A percentile compares a stretch with the other conserved stretches of the same genome.
Conservation (phyloP, 768 basidiomycete genomes). For the Lentinula lateritia region DNA sequence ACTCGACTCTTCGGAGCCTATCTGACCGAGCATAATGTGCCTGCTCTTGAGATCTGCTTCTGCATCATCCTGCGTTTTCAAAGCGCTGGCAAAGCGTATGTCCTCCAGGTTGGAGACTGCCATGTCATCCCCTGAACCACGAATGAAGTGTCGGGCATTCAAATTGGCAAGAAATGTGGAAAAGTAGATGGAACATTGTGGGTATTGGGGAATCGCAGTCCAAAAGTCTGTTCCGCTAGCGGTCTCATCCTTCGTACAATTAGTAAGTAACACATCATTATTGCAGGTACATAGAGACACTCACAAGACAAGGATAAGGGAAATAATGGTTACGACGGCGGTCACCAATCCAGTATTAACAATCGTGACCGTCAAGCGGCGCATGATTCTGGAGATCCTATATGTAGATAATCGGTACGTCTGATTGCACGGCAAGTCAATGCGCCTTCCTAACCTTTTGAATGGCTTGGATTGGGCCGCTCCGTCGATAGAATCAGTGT, state of each 20-base stretch:
- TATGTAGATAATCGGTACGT: not conserved
- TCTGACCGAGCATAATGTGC: not conserved
- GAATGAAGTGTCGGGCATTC: slow-evolving; percentile 10
- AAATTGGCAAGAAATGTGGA: slow-evolving; percentile 12
- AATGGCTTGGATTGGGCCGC: not conserved
- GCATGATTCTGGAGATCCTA: slow-evolving; percentile 10
- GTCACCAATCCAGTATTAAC: slow-evolving; percentile 12
- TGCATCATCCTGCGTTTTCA: not conserved
- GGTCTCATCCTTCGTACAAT: slow-evolving; percentile 8
- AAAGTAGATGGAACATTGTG: slow-evolving; percentile 13
- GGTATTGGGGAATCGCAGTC: slow-evolving; percentile 12
- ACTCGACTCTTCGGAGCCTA: not conserved
- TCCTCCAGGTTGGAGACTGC: slow-evolving; percentile 11
- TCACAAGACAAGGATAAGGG: slow-evolving; percentile 11
- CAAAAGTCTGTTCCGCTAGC: slow-evolving; percentile 12
- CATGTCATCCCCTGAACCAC: slow-evolving; percentile 5
- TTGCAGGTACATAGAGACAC: not conserved
- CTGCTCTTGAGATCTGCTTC: not conserved
- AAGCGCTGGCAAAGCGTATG: slow-evolving; percentile 5
- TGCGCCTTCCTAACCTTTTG: too few relatives aligned
- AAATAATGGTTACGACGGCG: slow-evolving; percentile 10
- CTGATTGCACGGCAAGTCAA: too few relatives aligned
- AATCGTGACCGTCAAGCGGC: slow-evolving; percentile 9
- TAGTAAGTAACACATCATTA: not conserved
- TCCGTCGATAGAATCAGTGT: slow-evolving; percentile 8